These are phyloP conservation scores for Diplotaxis tenuifolia DNA, from an alignment of 345 rosid genomes.

Conservation along the genomic window DNA sequence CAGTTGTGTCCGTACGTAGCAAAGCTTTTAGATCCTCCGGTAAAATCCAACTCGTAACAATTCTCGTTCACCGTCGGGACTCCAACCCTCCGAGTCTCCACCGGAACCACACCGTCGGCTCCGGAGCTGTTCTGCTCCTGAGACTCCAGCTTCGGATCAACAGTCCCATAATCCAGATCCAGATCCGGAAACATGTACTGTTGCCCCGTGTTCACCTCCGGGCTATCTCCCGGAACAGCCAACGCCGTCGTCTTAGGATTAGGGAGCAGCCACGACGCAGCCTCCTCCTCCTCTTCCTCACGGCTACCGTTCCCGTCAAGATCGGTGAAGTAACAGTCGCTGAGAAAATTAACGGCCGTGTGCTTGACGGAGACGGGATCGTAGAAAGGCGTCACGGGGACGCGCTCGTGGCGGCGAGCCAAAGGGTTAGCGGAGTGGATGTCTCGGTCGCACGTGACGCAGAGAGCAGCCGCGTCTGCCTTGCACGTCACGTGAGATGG, in stretches of 20 bases:
- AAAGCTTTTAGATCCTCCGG: constrained; percentile 45
- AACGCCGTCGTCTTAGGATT: constrained; percentile 50
- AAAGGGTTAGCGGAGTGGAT: constrained; percentile 96
- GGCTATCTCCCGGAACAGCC: constrained; percentile 38
- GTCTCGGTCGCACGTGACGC: constrained; percentile 90
- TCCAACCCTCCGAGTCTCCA: constrained; percentile 42
- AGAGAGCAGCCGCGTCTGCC: constrained; percentile 98
- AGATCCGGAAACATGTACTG: constrained; percentile 61
- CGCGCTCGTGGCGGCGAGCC: constrained; percentile 91
- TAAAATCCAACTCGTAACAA: constrained; percentile 61
- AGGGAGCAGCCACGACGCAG: constrained; percentile 86
- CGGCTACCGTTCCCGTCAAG: constrained; percentile 46
- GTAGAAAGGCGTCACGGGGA: constrained; percentile 73
- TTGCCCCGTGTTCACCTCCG: constrained; percentile 64
- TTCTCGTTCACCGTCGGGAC: constrained; percentile 47
- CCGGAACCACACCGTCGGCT: constrained; percentile 86
- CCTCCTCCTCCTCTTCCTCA: constrained; percentile 87
- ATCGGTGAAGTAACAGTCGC: constrained; percentile 53
- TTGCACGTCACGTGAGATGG: constrained; percentile 97
- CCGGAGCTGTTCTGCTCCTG: constrained; percentile 80
- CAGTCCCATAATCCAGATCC: constrained; percentile 69
- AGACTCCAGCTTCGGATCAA: constrained; percentile 62
- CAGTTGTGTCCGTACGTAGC: constrained; percentile 46
- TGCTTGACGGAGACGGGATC: constrained; percentile 50
- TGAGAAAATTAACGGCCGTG: constrained; percentile 52